These are phyloP conservation scores for Buxus sempervirens DNA, from an alignment of 164 flowering plant genomes.

Conservation along the genomic window DNA sequence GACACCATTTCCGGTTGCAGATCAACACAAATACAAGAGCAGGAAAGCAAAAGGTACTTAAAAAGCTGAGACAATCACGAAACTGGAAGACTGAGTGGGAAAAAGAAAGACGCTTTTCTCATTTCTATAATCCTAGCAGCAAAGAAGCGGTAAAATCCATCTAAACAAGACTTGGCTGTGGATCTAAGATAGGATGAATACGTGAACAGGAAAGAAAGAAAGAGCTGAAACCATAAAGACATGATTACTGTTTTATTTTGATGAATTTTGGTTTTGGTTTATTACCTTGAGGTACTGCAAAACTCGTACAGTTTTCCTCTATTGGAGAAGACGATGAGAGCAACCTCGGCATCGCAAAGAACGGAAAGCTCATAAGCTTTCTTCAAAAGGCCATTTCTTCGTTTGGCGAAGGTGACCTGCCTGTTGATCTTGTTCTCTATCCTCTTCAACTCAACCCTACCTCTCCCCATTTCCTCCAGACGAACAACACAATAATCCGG, in stretches of 20 bases:
- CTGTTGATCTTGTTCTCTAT: slow-evolving; percentile 58
- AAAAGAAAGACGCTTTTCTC: too few relatives aligned
- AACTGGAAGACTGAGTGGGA: slow-evolving; percentile 34
- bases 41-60: slow-evolving; percentile 22
- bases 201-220: too few relatives aligned
- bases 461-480: slow-evolving; percentile 39
- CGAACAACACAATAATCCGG: not conserved
- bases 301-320: slow-evolving; percentile 52
- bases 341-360: slow-evolving; percentile 50
- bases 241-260: too few relatives aligned
- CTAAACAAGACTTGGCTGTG: not conserved
- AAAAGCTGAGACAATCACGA: slow-evolving; percentile 41
- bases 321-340: slow-evolving; percentile 58
- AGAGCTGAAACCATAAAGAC: not conserved
- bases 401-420: slow-evolving; percentile 49
- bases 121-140: not conserved
- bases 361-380: slow-evolving; percentile 54
- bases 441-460: slow-evolving; percentile 55
- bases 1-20: slow-evolving; percentile 11
- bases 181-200: not conserved
- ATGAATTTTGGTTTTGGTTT: too few relatives aligned
- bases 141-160: not conserved
- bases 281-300: slow-evolving; percentile 28
- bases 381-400: slow-evolving; percentile 55
- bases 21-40: slow-evolving; percentile 22